Conservation (phyloP, 805 yeast genomes). For the Jamesozyma piceae region DNA sequence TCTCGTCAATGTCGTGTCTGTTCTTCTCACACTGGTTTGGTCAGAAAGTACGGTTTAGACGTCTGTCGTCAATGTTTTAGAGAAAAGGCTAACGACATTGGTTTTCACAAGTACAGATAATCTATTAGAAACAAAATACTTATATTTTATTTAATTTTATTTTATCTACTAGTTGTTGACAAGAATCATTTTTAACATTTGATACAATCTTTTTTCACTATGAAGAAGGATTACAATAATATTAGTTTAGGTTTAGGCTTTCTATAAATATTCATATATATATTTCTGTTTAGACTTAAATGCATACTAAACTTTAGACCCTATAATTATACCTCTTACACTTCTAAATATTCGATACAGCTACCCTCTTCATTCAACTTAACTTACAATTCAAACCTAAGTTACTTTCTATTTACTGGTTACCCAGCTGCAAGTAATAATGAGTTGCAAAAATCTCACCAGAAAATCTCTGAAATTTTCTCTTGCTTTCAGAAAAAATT, state of each 20-base stretch:
- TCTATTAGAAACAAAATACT: slow-evolving; percentile 5
- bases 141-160: neutral
- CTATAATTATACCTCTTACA: neutral
- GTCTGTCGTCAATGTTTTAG: slow-evolving; percentile 99
- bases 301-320: neutral
- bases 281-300: neutral
- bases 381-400: slow-evolving; percentile 3
- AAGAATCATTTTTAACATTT: neutral
- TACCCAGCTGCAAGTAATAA: slow-evolving; percentile 3
- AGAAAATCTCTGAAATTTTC: neutral
- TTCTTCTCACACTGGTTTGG: slow-evolving; percentile 96
- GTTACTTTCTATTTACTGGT: neutral
- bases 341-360: too few relatives aligned
- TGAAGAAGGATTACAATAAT: neutral
- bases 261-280: neutral
- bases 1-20: slow-evolving; percentile 99
- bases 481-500: neutral
- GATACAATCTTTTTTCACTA: neutral
- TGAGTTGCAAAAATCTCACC: neutral
- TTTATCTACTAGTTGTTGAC: neutral
- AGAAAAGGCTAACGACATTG: slow-evolving; percentile 98
- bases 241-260: neutral
- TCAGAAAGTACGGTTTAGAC: slow-evolving; percentile 99
- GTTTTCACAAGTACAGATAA: slow-evolving; percentile 98
- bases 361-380: too few relatives aligned